Conservation (phyloP, 2,329 filamentous ascomycete species). For the Didymella segeticola region DNA sequence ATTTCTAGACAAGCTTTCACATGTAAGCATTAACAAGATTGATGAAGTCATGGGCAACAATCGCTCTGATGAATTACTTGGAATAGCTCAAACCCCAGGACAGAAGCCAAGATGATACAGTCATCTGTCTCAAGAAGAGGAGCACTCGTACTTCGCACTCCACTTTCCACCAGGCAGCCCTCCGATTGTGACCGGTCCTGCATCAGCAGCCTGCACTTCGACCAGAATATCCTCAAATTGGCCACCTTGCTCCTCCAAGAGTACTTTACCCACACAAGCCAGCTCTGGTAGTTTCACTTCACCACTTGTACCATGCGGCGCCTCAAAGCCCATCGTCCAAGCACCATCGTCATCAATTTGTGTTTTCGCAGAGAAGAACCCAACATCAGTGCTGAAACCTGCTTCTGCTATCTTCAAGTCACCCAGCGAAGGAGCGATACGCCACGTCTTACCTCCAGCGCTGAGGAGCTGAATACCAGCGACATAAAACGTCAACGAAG, state of each 20-base stretch:
- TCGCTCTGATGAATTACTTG: too few relatives aligned
- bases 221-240: slow-evolving; percentile 26
- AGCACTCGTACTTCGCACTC: slow-evolving; percentile 18
- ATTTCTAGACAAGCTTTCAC: too few relatives aligned
- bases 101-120: too few relatives aligned
- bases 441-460: slow-evolving; percentile 48
- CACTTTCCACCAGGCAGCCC: slow-evolving; percentile 34
- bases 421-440: slow-evolving; percentile 46
- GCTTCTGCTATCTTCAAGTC: slow-evolving; percentile 47
- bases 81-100: too few relatives aligned
- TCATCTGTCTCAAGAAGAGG: neutral
- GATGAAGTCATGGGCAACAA: too few relatives aligned
- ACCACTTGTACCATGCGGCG: slow-evolving; percentile 40
- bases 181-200: slow-evolving; percentile 17
- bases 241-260: slow-evolving; percentile 27
- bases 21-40: too few relatives aligned
- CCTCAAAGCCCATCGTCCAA: slow-evolving; percentile 35
- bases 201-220: slow-evolving; percentile 18
- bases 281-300: slow-evolving; percentile 34
- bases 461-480: slow-evolving; percentile 52
- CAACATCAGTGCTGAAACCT: slow-evolving; percentile 48
- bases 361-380: slow-evolving; percentile 46
- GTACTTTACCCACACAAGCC: slow-evolving; percentile 27
- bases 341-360: slow-evolving; percentile 22
- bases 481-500: slow-evolving; percentile 51